A percentile compares a stretch with the other conserved stretches of the same genome.
These are phyloP conservation scores for Arachis monticola DNA, from an alignment of 331 rosid genomes.

Conservation along the genomic window DNA sequence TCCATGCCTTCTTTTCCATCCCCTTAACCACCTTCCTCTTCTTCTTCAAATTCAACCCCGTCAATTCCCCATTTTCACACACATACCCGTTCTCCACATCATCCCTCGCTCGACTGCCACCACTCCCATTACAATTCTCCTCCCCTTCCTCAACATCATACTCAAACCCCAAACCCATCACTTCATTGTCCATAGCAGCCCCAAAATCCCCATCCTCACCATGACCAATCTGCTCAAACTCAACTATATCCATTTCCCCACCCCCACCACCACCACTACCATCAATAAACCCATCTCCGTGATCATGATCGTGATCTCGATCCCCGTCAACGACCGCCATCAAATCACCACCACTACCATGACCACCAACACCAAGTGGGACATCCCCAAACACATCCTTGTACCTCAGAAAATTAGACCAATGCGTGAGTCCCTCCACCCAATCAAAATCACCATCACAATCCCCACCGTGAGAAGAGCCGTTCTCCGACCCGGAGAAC, in stretches of 20 bases:
- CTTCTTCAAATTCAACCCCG: conserved; percentile 60
- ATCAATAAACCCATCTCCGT: conserved; percentile 49
- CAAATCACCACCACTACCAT: conserved; percentile 55
- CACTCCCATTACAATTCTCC: conserved; percentile 67
- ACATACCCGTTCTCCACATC: conserved; percentile 74
- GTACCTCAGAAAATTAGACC: conserved; percentile 94
- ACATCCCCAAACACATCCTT: conserved; percentile 94
- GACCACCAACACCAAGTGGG: conserved; percentile 43
- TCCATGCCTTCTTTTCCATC: conserved; percentile 78
- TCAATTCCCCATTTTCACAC: conserved; percentile 73
- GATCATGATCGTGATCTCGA: conserved; percentile 26
- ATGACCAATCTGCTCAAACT: conserved; percentile 78
- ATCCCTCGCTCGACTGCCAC: conserved; percentile 56
- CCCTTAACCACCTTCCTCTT: conserved; percentile 58
- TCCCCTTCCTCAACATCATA: conserved; percentile 75
- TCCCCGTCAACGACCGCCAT: conserved; percentile 49
- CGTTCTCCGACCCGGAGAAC: conserved; percentile 39
- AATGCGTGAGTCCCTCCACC: conserved; percentile 82
- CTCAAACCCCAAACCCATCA: conserved; percentile 78
- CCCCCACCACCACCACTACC: too few relatives aligned
- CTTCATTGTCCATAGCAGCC: conserved; percentile 75
- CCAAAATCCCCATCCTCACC: conserved; percentile 63
- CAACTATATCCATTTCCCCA: conserved; percentile 59
- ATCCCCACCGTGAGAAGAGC: conserved; percentile 56
- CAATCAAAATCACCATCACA: conserved; percentile 79